These are phyloP conservation scores for Lanmaoa pseudosensibilis DNA, from an alignment of 768 basidiomycete species.

Conservation along the genomic window DNA sequence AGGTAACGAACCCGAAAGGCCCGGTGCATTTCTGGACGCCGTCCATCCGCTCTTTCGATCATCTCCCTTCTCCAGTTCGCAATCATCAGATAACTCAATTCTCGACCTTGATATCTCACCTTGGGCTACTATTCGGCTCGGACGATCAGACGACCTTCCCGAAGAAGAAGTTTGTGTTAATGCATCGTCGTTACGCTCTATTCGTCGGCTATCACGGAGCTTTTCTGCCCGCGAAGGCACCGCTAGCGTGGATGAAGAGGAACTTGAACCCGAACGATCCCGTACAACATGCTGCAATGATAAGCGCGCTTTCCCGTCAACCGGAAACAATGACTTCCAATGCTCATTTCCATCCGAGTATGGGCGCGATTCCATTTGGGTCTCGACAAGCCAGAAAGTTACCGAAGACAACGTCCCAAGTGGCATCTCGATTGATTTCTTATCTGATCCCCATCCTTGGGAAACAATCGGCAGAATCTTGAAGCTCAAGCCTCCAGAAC, in stretches of 20 bases:
- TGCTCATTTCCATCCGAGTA: background rate
- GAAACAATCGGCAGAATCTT: constrained; percentile 31
- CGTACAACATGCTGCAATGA: background rate
- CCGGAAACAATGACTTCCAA: background rate
- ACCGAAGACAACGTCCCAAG: background rate
- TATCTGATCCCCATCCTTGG: constrained; percentile 34
- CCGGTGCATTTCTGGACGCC: background rate
- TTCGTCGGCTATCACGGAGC: background rate
- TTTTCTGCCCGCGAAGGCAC: background rate
- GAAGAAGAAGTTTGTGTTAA: background rate
- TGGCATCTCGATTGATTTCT: constrained; percentile 22
- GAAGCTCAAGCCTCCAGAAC: constrained; percentile 10
- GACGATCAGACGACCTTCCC: background rate
- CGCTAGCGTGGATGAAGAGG: background rate
- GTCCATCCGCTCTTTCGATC: constrained; percentile 19
- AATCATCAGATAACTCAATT: constrained; percentile 14
- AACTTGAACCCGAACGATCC: background rate
- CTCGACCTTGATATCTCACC: constrained; percentile 28
- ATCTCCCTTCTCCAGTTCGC: constrained; percentile 24
- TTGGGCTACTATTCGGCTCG: background rate
- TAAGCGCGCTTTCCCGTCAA: background rate
- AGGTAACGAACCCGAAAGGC: background rate
- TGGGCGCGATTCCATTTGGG: background rate
- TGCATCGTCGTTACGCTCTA: background rate
- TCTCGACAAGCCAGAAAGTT: background rate